A percentile compares a stretch with the other conserved stretches of the same genome.
phyloP scores from a whole-genome alignment of 164 flowering plant species.

The Umbellularia californica region DNA sequence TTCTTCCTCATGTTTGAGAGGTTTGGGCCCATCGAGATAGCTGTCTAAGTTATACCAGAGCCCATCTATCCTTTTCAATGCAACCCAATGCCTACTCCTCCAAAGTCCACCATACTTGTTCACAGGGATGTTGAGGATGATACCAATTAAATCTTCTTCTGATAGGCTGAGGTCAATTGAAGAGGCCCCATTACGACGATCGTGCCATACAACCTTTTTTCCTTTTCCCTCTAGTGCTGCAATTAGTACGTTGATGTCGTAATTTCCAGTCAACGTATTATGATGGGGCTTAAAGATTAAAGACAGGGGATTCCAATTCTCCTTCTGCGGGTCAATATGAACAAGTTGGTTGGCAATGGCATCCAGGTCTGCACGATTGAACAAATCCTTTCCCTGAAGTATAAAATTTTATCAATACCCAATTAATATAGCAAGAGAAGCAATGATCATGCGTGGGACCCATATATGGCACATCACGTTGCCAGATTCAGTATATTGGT shows the following conservation, averaged over 20 bases:
- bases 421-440: background rate
- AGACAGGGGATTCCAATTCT: slow-evolving; percentile 55
- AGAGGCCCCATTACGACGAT: slow-evolving; percentile 62
- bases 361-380: slow-evolving; percentile 60
- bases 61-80: slow-evolving; percentile 57
- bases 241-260: slow-evolving; percentile 82
- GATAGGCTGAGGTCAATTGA: slow-evolving; percentile 49
- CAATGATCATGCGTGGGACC: background rate
- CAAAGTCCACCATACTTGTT: slow-evolving; percentile 68
- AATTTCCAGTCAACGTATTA: slow-evolving; percentile 78
- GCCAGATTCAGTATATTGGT: background rate
- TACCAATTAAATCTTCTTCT: slow-evolving; percentile 59
- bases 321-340: slow-evolving; percentile 45
- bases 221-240: slow-evolving; percentile 77
- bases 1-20: slow-evolving; percentile 45
- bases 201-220: slow-evolving; percentile 86
- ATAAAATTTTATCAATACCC: slow-evolving; percentile 9
- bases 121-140: slow-evolving; percentile 70
- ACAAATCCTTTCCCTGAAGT: slow-evolving; percentile 60
- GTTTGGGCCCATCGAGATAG: slow-evolving; percentile 54
- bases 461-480: background rate
- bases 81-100: slow-evolving; percentile 84
- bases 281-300: slow-evolving; percentile 80
- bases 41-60: slow-evolving; percentile 97
- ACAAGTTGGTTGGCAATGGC: slow-evolving; percentile 52